Conservation (phyloP, 179 eudicot species). For the Vitellaria paradoxa region DNA sequence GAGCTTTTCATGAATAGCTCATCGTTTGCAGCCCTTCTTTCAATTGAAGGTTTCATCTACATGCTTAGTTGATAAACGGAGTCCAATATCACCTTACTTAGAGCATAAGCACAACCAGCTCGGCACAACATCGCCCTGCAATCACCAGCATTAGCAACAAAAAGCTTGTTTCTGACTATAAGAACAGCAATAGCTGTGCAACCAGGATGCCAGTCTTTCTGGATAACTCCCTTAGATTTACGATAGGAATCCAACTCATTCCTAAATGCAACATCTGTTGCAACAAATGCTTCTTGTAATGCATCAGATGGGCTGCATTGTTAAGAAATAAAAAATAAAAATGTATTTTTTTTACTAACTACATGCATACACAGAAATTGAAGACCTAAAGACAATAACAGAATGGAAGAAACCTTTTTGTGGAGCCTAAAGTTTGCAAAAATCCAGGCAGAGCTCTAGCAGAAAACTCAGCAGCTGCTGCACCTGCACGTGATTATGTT, state of each 20-base stretch:
- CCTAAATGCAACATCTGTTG: slow-evolving; percentile 81
- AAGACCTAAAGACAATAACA: not conserved
- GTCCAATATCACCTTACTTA: slow-evolving; percentile 69
- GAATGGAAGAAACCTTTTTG: slow-evolving; percentile 43
- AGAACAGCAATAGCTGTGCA: slow-evolving; percentile 90
- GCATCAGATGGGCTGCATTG: slow-evolving; percentile 67
- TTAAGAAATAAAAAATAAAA: not conserved
- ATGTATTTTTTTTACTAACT: not conserved
- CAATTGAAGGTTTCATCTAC: not conserved
- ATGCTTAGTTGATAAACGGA: not conserved
- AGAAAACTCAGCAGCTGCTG: slow-evolving; percentile 97
- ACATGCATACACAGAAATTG: no score
- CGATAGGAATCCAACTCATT: slow-evolving; percentile 49
- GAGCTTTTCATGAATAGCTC: no score
- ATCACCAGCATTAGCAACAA: slow-evolving; percentile 95
- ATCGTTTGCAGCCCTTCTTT: not conserved
- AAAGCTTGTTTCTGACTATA: slow-evolving; percentile 62
- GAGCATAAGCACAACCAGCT: slow-evolving; percentile 51
- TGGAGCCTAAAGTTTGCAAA: slow-evolving; percentile 40
- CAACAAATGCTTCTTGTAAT: slow-evolving; percentile 60
- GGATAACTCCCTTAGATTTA: slow-evolving; percentile 47
- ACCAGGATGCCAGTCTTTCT: slow-evolving; percentile 94
- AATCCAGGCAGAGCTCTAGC: slow-evolving; percentile 76
- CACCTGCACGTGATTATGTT: slow-evolving; percentile 52
- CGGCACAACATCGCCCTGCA: slow-evolving; percentile 89